Base-by-base conservation (phyloP, 2,329 filamentous ascomycete species). In the Emmonsiellopsis sp. region DNA sequence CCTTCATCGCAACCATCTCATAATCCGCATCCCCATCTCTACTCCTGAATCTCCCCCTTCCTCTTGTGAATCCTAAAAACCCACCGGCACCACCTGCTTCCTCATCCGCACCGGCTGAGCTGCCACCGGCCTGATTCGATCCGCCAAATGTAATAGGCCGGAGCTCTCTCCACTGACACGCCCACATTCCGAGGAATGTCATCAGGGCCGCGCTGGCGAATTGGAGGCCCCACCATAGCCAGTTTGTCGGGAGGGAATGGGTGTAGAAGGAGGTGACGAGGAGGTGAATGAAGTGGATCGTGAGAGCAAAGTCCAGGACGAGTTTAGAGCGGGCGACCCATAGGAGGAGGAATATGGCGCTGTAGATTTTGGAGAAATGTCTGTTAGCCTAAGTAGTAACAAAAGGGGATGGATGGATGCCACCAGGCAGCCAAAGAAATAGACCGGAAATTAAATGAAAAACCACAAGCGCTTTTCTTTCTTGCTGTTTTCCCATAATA, bases 301-400 rank as follows among this genome's bases (percentile, higher is more conserved):
- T 95, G 27, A 96, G 75, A 34, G 89, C 88, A 68, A 97, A 98
- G 72, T 98, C 93, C 60, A 89, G 89, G 49, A 97, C 87, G 56
- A 97, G 86, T 70, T 97, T 97, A 47, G 87, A 93, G 57, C 93
- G 88, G 17, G 86, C 84, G 60, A 98, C 83, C 54, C 97, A 76
- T 52, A 92, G 73, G 49, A 95, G 82, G 54, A 96, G 85, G 42
- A 89, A 87, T 55, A 94, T 82, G 42, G 88, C 83, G 66, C 92
- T 97, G 64, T 55, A 39, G 13, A n/a, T 39, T n/a, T 39, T 2
- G n/a, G 2, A 44, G 6, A 48, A 3, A 21, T 31, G 49, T 43
- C 34, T 31, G 13, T 36, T 27, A 27, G 32, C 44, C 2, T 32
- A 46, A 32, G 17, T 10, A 14, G 45, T 34, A 10, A 11, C 32